Base-by-base conservation (phyloP, 805 yeast genomes). In the Candida dajiaensis region DNA sequence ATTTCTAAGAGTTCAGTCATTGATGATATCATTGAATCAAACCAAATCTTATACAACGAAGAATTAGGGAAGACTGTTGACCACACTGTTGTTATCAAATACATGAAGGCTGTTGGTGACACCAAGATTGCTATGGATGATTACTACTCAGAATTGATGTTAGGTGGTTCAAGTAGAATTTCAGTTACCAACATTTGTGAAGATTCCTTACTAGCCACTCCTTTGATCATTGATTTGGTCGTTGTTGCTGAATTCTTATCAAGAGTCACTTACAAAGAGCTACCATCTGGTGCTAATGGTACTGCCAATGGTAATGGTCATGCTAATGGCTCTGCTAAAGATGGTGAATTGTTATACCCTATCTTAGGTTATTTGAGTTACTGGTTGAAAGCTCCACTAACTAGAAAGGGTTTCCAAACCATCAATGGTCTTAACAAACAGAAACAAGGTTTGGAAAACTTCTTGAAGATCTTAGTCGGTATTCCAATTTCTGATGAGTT, bases 41-140 rank as follows among this genome's bases (percentile, higher is more conserved):
- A 90, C 69, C 76, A 81, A 54, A 80, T 90, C 57, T 71, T 90
- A 54, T 90, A 89, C 77, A 86, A 88, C 63, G 82, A 86, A 42
- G 81, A 86, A 68, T 63, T 72, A 39, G 96, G 96, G 42, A 76
- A 80, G 52, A 77, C 75, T 51, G 85, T 92, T 51, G 97, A 90
- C 62, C 98, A 90, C 68, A 85, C 95, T 70, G 90, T 90, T 66
- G 97, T 90, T 50, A 90, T 90, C 74, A 90, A 90, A 72, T 89
- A 90, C 68, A 71, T 92, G 64, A 85, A 87, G 47, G 97, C 97
- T 9, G 97, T 90, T 42, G 96, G 96, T 35, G 98, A 90, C 69
- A 83, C 94, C 54, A 90, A 90, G 74, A 96, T 90, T 53, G 98
- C 98, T 44, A 92, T 90, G 97, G 98, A 90, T 68, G 97, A 92